A percentile compares a stretch with the other conserved stretches of the same genome.
These are phyloP conservation scores for Medicago lupulina DNA, from an alignment of 306 rosid genomes.

Conservation along the genomic window DNA sequence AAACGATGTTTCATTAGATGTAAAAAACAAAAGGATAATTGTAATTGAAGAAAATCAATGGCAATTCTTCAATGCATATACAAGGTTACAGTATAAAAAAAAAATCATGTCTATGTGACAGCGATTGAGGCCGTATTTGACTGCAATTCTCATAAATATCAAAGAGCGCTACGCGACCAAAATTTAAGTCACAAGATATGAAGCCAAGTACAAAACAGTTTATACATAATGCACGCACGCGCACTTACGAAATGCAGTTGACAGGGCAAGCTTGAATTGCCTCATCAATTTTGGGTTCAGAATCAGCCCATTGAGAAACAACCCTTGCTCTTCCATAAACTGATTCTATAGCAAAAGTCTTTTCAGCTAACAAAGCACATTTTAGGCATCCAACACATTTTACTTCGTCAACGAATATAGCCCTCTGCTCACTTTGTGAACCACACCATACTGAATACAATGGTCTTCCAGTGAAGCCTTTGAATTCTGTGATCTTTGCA, in stretches of 20 bases:
- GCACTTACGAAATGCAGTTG: conserved; percentile 92
- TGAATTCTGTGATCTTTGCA: conserved; percentile 73
- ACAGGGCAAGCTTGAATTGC: conserved; percentile 90
- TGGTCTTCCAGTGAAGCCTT: conserved; percentile 88
- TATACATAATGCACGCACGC: background rate
- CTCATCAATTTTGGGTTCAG: conserved; percentile 68
- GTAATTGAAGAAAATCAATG: too few species aligned
- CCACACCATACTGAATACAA: conserved; percentile 85
- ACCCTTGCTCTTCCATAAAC: conserved; percentile 96
- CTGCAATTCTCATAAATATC: too few species aligned
- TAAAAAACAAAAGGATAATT: too few species aligned
- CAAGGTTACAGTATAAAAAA: too few species aligned
- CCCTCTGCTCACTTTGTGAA: conserved; percentile 71
- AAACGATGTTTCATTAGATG: background rate
- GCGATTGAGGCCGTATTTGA: too few species aligned
- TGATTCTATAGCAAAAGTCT: conserved; percentile 91
- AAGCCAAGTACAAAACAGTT: background rate
- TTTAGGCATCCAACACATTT: conserved; percentile 92
- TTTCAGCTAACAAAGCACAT: conserved; percentile 85
- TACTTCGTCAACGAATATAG: conserved; percentile 86
- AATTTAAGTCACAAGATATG: too few species aligned
- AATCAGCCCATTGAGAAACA: conserved; percentile 94
- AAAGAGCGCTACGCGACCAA: too few species aligned
- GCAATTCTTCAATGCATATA: too few species aligned
- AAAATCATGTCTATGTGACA: too few species aligned